Conservation (phyloP, 192 early-diverging fungal species). For the Lunasporangiospora selenospora region DNA sequence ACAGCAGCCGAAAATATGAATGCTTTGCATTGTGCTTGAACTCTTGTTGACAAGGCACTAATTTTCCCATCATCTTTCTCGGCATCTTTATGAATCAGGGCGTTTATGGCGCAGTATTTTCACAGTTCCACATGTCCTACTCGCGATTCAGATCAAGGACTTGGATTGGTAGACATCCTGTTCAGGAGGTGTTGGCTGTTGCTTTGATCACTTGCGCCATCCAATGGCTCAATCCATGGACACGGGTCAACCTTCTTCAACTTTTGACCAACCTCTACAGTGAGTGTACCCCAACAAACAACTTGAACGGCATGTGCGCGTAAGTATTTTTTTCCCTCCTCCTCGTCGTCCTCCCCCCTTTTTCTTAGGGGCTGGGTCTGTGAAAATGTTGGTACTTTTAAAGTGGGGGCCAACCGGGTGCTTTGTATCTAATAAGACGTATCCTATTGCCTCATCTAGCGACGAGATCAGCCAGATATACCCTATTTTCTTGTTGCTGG, state of each 20-base stretch:
- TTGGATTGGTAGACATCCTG: constrained; percentile 70
- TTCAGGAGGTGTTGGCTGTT: constrained; percentile 79
- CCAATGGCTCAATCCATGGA: constrained; percentile 51
- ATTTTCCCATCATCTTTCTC: background rate
- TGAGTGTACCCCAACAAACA: constrained; percentile 31
- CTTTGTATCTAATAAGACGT: background rate
- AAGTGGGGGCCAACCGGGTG: too few relatives aligned
- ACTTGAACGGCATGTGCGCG: constrained; percentile 47
- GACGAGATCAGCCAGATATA: constrained; percentile 31
- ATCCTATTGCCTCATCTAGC: background rate
- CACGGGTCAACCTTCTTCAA: constrained; percentile 38
- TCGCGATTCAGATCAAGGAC: constrained; percentile 76
- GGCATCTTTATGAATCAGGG: constrained; percentile 59
- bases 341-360: too few relatives aligned
- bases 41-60: background rate
- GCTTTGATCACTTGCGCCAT: constrained; percentile 73
- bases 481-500: constrained; percentile 38
- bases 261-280: constrained; percentile 44
- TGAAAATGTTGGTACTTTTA: too few relatives aligned
- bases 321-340: constrained; percentile 30
- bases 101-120: constrained; percentile 82
- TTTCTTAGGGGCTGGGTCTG: too few relatives aligned
- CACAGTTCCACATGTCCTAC: constrained; percentile 72
- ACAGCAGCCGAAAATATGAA: too few relatives aligned
- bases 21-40: too few relatives aligned